Evolutionary conservation across 169 alveolate species (phyloP).

Genomic region (Plasmodium malariae): DNA sequence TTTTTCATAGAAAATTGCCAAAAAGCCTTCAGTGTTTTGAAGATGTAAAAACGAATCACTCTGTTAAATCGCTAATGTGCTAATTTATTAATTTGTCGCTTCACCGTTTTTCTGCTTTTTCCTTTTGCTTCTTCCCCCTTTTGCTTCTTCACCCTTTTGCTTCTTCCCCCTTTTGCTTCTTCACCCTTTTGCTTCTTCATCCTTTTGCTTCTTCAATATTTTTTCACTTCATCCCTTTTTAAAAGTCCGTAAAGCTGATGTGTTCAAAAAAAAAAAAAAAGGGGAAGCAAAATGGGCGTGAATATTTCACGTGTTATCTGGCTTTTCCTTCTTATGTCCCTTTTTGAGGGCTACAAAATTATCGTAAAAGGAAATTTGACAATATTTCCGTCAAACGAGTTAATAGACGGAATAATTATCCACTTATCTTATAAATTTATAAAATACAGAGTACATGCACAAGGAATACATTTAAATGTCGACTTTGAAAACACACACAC

Average conservation of each 20-base stretch:
- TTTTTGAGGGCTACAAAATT: neutral
- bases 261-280: no score
- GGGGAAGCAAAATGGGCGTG: neutral
- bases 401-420: conserved; percentile 41
- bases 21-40: no score
- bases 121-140: no score
- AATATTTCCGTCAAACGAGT: conserved; percentile 11
- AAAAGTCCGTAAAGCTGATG: no score
- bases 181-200: neutral
- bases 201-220: neutral
- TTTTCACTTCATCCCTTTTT: no score
- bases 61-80: no score
- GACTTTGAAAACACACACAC: conserved; percentile 28
- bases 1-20: no score
- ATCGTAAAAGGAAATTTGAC: conserved; percentile 21
- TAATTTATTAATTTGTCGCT: no score
- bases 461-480: conserved; percentile 35
- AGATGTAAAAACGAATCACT: no score
- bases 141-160: no score
- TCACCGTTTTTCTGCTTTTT: no score
- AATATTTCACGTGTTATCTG: neutral
- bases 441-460: conserved; percentile 44
- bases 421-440: conserved; percentile 35
- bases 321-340: neutral
- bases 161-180: no score